Percentiles rank a stretch among this genome's conserved stretches.
These are phyloP conservation scores for Venturia effusa DNA, from an alignment of 2,329 filamentous ascomycete genomes.

Conservation along the genomic window DNA sequence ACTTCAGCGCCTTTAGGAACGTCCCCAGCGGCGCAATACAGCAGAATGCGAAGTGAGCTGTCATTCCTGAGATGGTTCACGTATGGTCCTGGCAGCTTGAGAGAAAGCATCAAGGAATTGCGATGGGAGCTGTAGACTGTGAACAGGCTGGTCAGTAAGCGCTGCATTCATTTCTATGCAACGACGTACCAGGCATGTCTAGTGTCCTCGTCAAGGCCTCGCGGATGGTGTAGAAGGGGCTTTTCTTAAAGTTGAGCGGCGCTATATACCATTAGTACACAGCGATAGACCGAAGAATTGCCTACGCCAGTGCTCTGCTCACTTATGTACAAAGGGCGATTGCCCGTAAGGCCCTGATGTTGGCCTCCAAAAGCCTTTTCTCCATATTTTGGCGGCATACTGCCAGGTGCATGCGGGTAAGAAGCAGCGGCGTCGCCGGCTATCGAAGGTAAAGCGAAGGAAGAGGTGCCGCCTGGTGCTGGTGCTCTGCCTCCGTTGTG, in stretches of 20 bases:
- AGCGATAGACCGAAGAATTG: background rate
- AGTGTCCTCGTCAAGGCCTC: constrained; percentile 53
- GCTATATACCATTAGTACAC: constrained; percentile 21
- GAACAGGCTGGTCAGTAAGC: background rate
- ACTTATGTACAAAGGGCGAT: constrained; percentile 13
- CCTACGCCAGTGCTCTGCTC: constrained; percentile 15
- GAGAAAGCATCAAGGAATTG: constrained; percentile 48
- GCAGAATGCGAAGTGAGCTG: constrained; percentile 58
- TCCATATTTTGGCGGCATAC: background rate
- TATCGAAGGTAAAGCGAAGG: background rate
- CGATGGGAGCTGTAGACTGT: constrained; percentile 50
- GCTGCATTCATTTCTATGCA: background rate
- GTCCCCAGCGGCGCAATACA: constrained; percentile 66
- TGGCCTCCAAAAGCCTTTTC: background rate
- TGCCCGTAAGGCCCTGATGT: background rate
- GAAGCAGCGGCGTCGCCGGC: background rate
- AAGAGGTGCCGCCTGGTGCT: background rate
- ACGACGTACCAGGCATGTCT: constrained; percentile 45
- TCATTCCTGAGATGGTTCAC: constrained; percentile 49
- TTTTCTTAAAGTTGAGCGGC: constrained; percentile 54
- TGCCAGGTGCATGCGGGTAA: background rate
- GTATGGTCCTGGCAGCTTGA: constrained; percentile 42
- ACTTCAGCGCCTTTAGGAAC: constrained; percentile 14
- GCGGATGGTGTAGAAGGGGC: constrained; percentile 72
- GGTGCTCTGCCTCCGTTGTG: background rate